Evolutionary conservation across 495 filamentous ascomycete species (phyloP).

Genomic region (Bacidia rubella): DNA sequence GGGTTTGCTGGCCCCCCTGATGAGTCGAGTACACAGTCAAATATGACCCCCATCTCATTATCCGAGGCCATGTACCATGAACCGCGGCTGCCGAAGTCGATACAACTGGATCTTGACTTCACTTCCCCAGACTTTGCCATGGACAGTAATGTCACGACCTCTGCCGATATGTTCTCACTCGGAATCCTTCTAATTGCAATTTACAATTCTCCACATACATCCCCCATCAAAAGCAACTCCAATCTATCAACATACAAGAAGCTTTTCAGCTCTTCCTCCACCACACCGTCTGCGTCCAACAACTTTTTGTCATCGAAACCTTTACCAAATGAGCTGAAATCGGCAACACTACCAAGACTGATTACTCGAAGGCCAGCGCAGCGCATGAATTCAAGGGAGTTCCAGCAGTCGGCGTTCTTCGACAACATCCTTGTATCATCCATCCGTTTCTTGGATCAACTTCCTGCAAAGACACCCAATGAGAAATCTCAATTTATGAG

Average conservation of each 20-base stretch:
- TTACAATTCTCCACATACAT: constrained; percentile 83
- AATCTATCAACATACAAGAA: constrained; percentile 72
- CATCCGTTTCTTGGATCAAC: constrained; percentile 79
- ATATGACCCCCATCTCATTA: constrained; percentile 61
- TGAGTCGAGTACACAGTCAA: constrained; percentile 50
- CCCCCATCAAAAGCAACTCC: constrained; percentile 67
- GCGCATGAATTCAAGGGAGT: constrained; percentile 76
- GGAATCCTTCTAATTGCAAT: constrained; percentile 78
- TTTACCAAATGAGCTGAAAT: constrained; percentile 63
- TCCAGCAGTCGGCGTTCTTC: constrained; percentile 88
- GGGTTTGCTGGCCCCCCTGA: constrained; percentile 74
- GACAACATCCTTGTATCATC: constrained; percentile 93
- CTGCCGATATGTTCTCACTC: constrained; percentile 84
- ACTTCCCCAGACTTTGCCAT: constrained; percentile 87
- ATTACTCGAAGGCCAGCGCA: constrained; percentile 78
- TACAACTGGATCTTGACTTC: constrained; percentile 86
- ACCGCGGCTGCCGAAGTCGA: constrained; percentile 63
- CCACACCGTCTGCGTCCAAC: constrained; percentile 63
- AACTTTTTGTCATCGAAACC: constrained; percentile 69
- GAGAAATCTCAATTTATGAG: constrained; percentile 89
- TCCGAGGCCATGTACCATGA: constrained; percentile 76
- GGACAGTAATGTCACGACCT: constrained; percentile 65
- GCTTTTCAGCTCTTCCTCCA: constrained; percentile 58
- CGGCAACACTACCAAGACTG: constrained; percentile 61
- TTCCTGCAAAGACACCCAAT: constrained; percentile 79